A percentile compares a stretch with the other conserved stretches of the same genome.
These are phyloP conservation scores for Meredithiella fracta DNA, from an alignment of 2,329 filamentous ascomycete genomes.

Conservation along the genomic window DNA sequence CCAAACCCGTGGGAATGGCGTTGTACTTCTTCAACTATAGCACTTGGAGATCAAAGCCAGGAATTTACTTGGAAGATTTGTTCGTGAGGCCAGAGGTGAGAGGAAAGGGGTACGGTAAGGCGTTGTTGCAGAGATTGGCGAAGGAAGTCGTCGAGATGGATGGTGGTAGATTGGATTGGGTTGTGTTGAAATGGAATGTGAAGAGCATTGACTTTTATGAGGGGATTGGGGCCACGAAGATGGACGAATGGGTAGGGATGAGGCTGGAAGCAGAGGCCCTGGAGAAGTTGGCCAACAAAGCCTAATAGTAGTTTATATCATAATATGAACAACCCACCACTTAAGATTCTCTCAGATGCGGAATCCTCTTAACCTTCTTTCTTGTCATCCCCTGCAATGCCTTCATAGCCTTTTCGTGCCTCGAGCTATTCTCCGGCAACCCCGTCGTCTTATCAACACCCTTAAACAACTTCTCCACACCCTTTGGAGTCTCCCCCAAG, in stretches of 20 bases:
- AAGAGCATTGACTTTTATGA: slow-evolving; percentile 79
- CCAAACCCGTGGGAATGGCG: slow-evolving; percentile 53
- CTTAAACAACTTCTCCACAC: background rate
- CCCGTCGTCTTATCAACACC: slow-evolving; percentile 7
- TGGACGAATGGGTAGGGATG: slow-evolving; percentile 61
- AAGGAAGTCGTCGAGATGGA: slow-evolving; percentile 56
- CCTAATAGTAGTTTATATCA: no score
- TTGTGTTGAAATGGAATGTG: slow-evolving; percentile 83
- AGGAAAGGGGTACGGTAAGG: slow-evolving; percentile 63
- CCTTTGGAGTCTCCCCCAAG: background rate
- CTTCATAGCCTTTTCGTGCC: background rate
- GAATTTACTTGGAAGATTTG: slow-evolving; percentile 89
- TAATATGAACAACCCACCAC: no score
- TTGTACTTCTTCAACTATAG: slow-evolving; percentile 93
- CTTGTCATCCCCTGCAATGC: background rate
- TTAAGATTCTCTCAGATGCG: no score
- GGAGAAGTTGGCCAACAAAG: slow-evolving; percentile 41
- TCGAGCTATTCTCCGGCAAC: slow-evolving; percentile 5
- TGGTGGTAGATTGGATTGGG: slow-evolving; percentile 73
- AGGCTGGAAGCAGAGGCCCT: slow-evolving; percentile 53
- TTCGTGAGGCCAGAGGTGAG: slow-evolving; percentile 58
- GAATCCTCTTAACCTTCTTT: background rate
- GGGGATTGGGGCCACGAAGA: slow-evolving; percentile 46
- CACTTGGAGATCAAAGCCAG: slow-evolving; percentile 75
- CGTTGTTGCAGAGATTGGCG: slow-evolving; percentile 60